Base-by-base conservation (phyloP, 306 rosid genomes). In the Glycine latifolia region DNA sequence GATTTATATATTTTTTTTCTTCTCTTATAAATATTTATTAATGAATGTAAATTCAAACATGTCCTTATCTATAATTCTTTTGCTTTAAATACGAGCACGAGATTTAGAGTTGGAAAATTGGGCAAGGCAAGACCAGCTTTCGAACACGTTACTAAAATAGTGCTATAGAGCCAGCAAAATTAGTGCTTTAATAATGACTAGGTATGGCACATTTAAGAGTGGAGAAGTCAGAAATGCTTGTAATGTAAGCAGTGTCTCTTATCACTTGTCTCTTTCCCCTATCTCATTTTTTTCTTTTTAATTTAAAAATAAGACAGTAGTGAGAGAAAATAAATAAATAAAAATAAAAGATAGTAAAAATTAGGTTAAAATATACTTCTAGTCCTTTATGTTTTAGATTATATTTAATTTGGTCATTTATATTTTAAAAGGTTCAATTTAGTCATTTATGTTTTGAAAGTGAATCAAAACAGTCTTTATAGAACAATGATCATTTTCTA, bases 71-170 rank as follows among this genome's bases (percentile, higher is more conserved):
- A 2, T 26, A 26, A 26, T 58, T 15, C 16, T 16, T 33, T 10
- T 73, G 74, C 46, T 85, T 33, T 46, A 20, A 13, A 67, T 20
- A 58, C 31, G 15, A 7, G 67, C 55, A 74, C 48, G 26, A 79
- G 52, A 65, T 43, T 26, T 43, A 46, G 69, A 71, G 60, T 10
- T 83, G 6, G 8, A 6, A 43, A 15, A 61, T 43, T 4, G 9
- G 60, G 62, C 43, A 71, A 71, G 41, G 37, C 0, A 43, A 76
- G 48, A 62, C 72, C 56, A 48, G 48, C 61, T 76, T 15, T 41
- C 49, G 71, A 61, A 6, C 35, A 60, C 54, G 9, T 41, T 15
- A 33, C 35, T 2, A 70, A n/a, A 56, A n/a, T 6, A 4, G 20
- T 44, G 75, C 3, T 55, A 6, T 11, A 62, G 46, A 62, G 0